Conservation (phyloP, 306 rosid genomes). For the Quercus glauca region DNA sequence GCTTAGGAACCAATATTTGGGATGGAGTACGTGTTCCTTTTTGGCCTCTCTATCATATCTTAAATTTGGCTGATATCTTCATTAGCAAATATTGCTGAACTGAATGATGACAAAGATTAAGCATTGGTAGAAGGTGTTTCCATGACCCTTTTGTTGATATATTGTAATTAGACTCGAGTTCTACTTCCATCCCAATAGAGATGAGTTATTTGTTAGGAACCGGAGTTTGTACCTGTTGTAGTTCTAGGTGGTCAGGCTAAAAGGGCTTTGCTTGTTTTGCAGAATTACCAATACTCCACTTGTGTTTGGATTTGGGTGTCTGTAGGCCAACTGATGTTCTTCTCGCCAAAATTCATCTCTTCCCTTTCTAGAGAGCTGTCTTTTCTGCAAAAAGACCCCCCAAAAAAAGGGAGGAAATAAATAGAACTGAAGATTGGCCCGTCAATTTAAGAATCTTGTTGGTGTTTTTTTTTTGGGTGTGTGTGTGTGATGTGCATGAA, state of each 20-base stretch:
- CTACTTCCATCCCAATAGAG: neutral
- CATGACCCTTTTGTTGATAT: constrained; percentile 6
- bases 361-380: neutral
- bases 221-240: neutral
- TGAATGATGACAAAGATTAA: neutral
- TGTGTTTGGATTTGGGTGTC: no score
- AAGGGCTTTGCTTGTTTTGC: neutral
- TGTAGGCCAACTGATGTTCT: neutral
- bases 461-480: no score
- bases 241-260: neutral
- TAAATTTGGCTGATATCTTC: constrained; percentile 20
- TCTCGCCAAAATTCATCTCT: neutral
- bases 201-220: neutral
- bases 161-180: constrained; percentile 1
- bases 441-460: no score
- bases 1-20: constrained; percentile 18
- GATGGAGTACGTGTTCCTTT: constrained; percentile 25
- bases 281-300: neutral
- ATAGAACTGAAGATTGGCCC: no score
- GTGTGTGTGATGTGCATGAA: no score
- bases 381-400: neutral
- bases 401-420: no score
- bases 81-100: neutral
- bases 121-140: constrained; percentile 6
- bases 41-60: constrained; percentile 14